Percentiles rank a stretch among this genome's conserved stretches.
Conservation (phyloP, 345 rosid species). For the Salix exigua region DNA sequence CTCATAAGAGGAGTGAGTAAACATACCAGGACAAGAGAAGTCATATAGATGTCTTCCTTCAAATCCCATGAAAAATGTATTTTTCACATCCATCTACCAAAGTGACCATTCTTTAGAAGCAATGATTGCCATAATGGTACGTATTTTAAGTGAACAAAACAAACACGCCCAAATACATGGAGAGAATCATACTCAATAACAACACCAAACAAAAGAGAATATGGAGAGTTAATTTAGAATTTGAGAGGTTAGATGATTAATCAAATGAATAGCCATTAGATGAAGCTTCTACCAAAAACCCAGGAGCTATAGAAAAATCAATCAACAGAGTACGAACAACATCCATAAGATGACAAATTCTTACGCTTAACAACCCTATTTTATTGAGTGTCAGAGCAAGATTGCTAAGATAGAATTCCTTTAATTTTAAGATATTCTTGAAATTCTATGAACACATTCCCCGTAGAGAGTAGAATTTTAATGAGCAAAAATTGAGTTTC, state of each 20-base stretch:
- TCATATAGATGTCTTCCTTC: no score
- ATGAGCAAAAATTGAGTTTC: no score
- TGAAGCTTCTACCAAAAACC: neutral
- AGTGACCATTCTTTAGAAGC: no score
- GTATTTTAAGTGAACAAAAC: neutral
- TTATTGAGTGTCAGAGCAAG: neutral
- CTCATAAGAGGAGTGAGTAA: no score
- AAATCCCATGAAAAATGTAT: no score
- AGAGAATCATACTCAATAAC: neutral
- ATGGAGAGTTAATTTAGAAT: neutral
- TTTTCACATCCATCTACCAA: no score
- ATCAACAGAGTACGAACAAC: neutral
- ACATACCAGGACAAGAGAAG: no score
- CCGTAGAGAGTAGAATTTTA: no score
- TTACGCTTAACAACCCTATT: neutral
- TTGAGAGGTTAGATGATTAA: neutral
- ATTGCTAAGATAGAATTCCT: no score
- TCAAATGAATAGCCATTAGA: neutral
- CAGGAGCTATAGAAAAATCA: neutral
- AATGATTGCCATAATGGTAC: no score
- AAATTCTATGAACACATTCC: no score
- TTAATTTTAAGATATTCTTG: no score
- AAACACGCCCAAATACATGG: neutral
- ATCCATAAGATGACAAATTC: neutral
- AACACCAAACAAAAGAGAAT: neutral